Conservation (phyloP, 257 asterid genomes). For the Leptodermis oblonga region DNA sequence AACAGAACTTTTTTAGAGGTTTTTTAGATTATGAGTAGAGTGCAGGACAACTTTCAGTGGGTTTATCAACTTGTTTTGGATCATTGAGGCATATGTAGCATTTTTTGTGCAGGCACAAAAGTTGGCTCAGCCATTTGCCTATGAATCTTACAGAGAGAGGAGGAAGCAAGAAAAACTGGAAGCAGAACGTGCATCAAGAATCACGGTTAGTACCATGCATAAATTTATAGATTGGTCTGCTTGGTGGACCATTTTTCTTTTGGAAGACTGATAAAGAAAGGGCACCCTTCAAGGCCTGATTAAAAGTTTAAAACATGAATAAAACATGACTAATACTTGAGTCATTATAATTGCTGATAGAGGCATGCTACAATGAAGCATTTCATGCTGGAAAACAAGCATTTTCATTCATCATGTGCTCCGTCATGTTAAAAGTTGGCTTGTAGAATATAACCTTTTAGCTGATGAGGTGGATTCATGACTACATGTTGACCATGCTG, state of each 20-base stretch:
- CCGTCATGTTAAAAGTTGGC: not conserved
- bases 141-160: constrained; percentile 59
- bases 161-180: constrained; percentile 63
- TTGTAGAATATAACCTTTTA: not conserved
- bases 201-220: constrained; percentile 55
- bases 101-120: constrained; percentile 58
- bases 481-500: not conserved
- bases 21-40: not conserved
- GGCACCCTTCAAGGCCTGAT: not conserved
- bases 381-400: not conserved
- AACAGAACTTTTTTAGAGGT: not conserved
- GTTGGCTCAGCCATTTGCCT: constrained; percentile 72
- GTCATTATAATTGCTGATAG: not conserved
- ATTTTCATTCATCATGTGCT: not conserved
- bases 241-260: not conserved
- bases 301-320: not conserved
- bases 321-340: too few relatives aligned
- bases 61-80: not conserved
- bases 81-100: constrained; percentile 8
- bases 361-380: not conserved
- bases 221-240: not conserved
- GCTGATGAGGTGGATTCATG: not conserved
- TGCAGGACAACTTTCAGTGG: not conserved
- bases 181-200: constrained; percentile 57
- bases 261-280: not conserved